Evolutionary conservation across 495 filamentous ascomycete genomes (phyloP).

Genomic region (Sordaria brevicollis): DNA sequence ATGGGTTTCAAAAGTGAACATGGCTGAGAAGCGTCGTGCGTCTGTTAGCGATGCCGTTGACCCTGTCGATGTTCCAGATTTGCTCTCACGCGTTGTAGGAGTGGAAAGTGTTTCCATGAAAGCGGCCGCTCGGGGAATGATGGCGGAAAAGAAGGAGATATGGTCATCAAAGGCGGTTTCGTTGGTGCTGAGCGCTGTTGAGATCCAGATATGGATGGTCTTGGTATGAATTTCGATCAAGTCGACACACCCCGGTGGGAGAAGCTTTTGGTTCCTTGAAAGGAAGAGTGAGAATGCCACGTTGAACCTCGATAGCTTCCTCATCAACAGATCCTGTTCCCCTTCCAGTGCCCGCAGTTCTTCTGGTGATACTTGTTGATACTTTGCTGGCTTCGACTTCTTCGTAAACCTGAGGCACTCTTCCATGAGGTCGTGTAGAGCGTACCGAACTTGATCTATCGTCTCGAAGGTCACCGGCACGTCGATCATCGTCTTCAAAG

Average conservation of each 20-base stretch:
- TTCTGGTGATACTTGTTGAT: constrained; percentile 7
- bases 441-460: constrained; percentile 20
- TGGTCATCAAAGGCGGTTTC: constrained; percentile 30
- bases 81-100: not conserved
- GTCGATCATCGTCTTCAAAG: constrained; percentile 21
- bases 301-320: constrained; percentile 22
- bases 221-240: constrained; percentile 21
- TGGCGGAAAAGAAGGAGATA: constrained; percentile 25
- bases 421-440: constrained; percentile 27
- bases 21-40: constrained; percentile 13
- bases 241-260: constrained; percentile 14
- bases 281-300: constrained; percentile 25
- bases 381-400: constrained; percentile 15
- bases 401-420: constrained; percentile 22
- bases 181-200: constrained; percentile 21
- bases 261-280: constrained; percentile 7
- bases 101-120: constrained; percentile 16
- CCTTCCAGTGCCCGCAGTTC: constrained; percentile 17
- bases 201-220: constrained; percentile 25
- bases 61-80: not conserved
- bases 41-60: constrained; percentile 1
- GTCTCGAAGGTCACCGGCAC: constrained; percentile 20
- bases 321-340: constrained; percentile 20
- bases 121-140: constrained; percentile 21
- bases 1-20: constrained; percentile 43